Percentiles rank a stretch among this genome's conserved stretches.
Evolutionary conservation across 2,329 filamentous ascomycete genomes (phyloP).

Genomic region (Kalmusia sp.): DNA sequence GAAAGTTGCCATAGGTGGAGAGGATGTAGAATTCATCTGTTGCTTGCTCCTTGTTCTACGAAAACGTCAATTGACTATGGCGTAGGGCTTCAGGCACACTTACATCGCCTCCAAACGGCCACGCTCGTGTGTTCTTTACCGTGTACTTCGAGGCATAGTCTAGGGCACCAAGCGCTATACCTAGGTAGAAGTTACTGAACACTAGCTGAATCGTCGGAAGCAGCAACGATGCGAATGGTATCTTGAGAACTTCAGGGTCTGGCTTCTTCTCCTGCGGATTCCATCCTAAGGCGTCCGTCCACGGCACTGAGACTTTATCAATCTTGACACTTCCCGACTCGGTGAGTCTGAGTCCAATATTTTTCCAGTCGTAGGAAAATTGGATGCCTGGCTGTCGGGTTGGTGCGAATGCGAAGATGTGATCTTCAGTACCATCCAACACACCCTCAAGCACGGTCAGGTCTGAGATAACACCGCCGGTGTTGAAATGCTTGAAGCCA

Average conservation of each 20-base stretch:
- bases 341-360: too few species aligned
- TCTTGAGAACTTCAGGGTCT: conserved; percentile 56
- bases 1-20: conserved; percentile 68
- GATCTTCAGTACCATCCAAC: conserved; percentile 63
- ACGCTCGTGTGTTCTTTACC: conserved; percentile 62
- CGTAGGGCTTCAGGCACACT: background rate
- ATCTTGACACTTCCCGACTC: too few species aligned
- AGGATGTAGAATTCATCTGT: conserved; percentile 72
- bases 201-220: conserved; percentile 70
- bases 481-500: conserved; percentile 72
- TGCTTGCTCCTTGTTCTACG: conserved; percentile 60
- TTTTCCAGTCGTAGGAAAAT: conserved; percentile 69
- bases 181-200: conserved; percentile 72
- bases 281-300: conserved; percentile 71
- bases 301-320: too few species aligned
- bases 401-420: conserved; percentile 68
- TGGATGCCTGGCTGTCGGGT: conserved; percentile 65
- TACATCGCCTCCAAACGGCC: conserved; percentile 68
- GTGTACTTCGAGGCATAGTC: conserved; percentile 65
- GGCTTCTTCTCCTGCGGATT: conserved; percentile 59
- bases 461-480: conserved; percentile 70
- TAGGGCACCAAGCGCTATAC: conserved; percentile 67
- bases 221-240: conserved; percentile 64
- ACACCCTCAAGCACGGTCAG: conserved; percentile 71
- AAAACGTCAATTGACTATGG: conserved; percentile 2